phyloP scores from a whole-genome alignment of 306 rosid species.

The Castanea sativa region DNA sequence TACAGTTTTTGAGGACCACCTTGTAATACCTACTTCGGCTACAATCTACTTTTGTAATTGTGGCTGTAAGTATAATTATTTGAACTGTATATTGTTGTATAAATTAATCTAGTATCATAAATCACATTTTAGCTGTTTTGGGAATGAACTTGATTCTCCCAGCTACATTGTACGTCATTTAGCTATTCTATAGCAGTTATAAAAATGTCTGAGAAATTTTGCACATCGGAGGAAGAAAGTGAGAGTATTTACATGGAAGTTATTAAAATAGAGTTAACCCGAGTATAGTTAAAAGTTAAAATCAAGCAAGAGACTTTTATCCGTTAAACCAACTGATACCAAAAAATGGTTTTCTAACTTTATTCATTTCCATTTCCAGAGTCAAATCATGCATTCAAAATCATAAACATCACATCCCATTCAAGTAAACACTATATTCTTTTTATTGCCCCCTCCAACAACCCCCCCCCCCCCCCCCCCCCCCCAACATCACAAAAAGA shows the following conservation, averaged over 20 bases:
- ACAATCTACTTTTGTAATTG: neutral
- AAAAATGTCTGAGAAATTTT: too few relatives aligned
- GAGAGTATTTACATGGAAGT: too few relatives aligned
- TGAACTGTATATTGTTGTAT: neutral
- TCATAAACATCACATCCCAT: neutral
- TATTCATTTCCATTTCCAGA: too few relatives aligned
- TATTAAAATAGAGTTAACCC: too few relatives aligned
- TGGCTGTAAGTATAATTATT: neutral
- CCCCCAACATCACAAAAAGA: neutral
- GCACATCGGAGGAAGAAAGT: too few relatives aligned
- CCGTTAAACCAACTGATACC: too few relatives aligned
- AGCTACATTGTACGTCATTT: too few relatives aligned
- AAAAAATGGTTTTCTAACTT: too few relatives aligned
- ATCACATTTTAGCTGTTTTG: neutral
- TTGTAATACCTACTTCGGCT: constrained; percentile 33
- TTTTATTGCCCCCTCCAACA: neutral
- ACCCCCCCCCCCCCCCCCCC: neutral
- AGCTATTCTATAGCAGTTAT: too few relatives aligned
- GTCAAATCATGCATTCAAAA: too few relatives aligned
- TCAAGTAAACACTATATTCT: neutral
- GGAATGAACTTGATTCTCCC: neutral
- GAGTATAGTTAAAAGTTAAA: too few relatives aligned
- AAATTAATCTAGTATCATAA: neutral
- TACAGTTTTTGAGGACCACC: constrained; percentile 70
- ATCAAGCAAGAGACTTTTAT: too few relatives aligned